Evolutionary conservation across 345 rosid species (phyloP).

Genomic region (Pistacia atlantica): DNA sequence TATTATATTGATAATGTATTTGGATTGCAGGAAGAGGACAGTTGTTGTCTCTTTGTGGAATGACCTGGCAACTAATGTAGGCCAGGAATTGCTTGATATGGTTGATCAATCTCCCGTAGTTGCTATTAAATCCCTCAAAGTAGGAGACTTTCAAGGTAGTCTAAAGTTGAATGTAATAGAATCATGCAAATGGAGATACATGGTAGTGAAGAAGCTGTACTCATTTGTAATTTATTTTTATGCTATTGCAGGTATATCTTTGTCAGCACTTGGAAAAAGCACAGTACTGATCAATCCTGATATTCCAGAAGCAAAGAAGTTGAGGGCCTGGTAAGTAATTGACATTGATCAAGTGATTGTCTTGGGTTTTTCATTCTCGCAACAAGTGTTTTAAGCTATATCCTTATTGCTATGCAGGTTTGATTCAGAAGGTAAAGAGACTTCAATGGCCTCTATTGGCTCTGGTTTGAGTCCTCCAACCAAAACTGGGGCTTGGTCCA

Average conservation of each 20-base stretch:
- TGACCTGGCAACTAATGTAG: conserved; percentile 72
- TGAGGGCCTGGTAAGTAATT: conserved; percentile 62
- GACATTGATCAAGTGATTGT: background rate
- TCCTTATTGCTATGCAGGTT: conserved; percentile 45
- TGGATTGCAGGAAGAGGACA: conserved; percentile 62
- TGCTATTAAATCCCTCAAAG: conserved; percentile 85
- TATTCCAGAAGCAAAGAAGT: conserved; percentile 66
- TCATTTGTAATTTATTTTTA: background rate
- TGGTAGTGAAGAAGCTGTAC: background rate
- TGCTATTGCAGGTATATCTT: conserved; percentile 63
- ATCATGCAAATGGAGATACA: background rate
- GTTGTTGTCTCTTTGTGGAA: conserved; percentile 90
- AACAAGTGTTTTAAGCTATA: background rate
- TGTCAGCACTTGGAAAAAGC: conserved; percentile 74
- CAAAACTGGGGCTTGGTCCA: conserved; percentile 61
- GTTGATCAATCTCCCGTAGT: conserved; percentile 71
- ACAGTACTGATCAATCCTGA: conserved; percentile 67
- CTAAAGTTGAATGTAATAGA: background rate
- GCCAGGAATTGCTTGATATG: conserved; percentile 72
- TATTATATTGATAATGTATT: background rate
- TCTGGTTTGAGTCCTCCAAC: conserved; percentile 59
- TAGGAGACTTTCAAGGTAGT: conserved; percentile 93
- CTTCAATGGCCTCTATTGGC: conserved; percentile 73
- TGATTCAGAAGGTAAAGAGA: conserved; percentile 81
- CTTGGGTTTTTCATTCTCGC: background rate